phyloP scores from a whole-genome alignment of 2,329 filamentous ascomycete species.

The Blumeriella jaapii region DNA sequence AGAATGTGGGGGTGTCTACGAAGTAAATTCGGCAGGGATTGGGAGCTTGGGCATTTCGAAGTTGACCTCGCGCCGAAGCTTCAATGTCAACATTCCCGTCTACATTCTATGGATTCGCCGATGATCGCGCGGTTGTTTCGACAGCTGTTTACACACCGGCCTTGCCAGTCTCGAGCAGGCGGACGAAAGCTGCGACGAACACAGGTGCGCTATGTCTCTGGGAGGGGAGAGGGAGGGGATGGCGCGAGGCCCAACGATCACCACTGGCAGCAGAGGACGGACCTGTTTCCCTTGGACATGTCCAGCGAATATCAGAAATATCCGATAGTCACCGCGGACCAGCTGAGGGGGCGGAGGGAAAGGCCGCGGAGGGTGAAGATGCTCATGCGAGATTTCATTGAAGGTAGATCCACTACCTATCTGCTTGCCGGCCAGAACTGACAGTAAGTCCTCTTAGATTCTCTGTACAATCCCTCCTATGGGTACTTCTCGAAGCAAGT shows the following conservation, averaged over 20 bases:
- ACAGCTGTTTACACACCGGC: conserved; percentile 69
- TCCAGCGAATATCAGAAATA: conserved; percentile 70
- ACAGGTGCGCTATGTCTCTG: conserved; percentile 26
- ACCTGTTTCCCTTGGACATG: conserved; percentile 65
- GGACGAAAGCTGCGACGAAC: conserved; percentile 28
- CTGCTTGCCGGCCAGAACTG: conserved; percentile 7
- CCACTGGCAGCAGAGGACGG: conserved; percentile 76
- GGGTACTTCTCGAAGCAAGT: conserved; percentile 95
- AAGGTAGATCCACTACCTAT: conserved; percentile 44
- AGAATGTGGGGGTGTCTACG: background rate
- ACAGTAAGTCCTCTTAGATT: conserved; percentile 50
- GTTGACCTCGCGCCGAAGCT: conserved; percentile 10
- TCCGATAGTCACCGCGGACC: conserved; percentile 74
- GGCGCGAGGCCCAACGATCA: conserved; percentile 41
- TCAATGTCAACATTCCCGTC: conserved; percentile 12
- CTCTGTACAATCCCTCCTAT: conserved; percentile 86
- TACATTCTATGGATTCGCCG: conserved; percentile 63
- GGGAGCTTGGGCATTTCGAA: conserved; percentile 28
- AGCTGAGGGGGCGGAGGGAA: conserved; percentile 60
- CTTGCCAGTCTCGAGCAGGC: conserved; percentile 42
- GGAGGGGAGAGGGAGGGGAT: conserved; percentile 11
- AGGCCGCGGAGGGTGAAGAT: conserved; percentile 87
- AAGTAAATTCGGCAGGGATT: conserved; percentile 1
- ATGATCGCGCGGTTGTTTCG: conserved; percentile 68
- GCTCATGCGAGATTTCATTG: conserved; percentile 94